A percentile compares a stretch with the other conserved stretches of the same genome.
Conservation (phyloP, 768 basidiomycete genomes). For the Suillus discolor region DNA sequence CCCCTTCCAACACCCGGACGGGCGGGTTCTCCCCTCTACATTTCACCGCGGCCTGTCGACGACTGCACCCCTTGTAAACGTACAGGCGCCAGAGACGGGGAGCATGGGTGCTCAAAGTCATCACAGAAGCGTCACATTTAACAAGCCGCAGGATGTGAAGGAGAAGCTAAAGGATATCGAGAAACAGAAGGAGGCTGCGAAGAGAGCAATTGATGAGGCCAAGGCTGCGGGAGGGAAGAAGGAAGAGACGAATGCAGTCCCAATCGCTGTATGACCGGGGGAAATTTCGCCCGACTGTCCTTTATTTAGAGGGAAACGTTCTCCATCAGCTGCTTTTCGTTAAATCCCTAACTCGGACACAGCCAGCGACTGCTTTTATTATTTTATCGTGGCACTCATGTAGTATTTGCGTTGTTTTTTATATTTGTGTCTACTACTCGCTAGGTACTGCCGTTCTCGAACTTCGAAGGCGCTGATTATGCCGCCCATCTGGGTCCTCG, state of each 20-base stretch:
- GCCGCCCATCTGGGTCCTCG: no score
- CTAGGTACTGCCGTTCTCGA: no score
- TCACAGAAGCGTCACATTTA: constrained; percentile 74
- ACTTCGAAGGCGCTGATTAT: no score
- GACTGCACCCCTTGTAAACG: constrained; percentile 60
- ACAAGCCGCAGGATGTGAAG: constrained; percentile 47
- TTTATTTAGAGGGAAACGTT: constrained; percentile 1
- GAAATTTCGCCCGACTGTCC: neutral
- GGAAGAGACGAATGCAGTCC: constrained; percentile 52
- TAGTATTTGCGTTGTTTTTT: constrained; percentile 10
- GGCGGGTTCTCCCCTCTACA: constrained; percentile 73
- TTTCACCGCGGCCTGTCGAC: constrained; percentile 80
- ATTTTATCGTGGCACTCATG: constrained; percentile 3
- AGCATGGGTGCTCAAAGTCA: constrained; percentile 66
- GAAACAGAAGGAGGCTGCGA: constrained; percentile 62
- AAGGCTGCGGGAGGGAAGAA: constrained; percentile 66
- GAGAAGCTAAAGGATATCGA: constrained; percentile 41
- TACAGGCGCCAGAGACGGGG: constrained; percentile 64
- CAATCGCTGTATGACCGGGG: constrained; percentile 35
- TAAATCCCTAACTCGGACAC: constrained; percentile 4
- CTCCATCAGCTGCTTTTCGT: neutral
- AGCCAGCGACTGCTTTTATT: constrained; percentile 3
- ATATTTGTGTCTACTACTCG: neutral
- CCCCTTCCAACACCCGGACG: constrained; percentile 89
- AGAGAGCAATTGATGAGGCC: constrained; percentile 67